Base-by-base conservation (phyloP, 805 yeast species). In the Metschnikowia matae region DNA sequence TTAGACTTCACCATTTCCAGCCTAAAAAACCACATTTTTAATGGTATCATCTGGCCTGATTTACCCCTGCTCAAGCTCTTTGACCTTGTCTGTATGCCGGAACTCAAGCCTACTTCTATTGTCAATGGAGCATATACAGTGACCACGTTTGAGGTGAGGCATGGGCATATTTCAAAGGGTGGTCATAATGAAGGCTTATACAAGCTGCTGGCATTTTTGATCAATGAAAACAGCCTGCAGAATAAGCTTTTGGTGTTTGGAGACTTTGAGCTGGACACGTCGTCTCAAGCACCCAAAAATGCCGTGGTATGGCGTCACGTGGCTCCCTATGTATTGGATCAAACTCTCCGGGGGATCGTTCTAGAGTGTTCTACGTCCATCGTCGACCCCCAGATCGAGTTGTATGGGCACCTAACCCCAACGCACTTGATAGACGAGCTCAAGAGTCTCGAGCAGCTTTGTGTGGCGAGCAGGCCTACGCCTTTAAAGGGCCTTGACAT, bases 401-500 rank as follows among this genome's bases (percentile, higher is more conserved):
- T 89, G 23, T 90, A 81, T 63, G 97, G 97, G 2, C 97, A 90
- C 67, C 62, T 90, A 66, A 83, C 86, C 11, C 96, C 97, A 3
- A 58, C 64, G 2, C 77, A 78, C 56, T 65, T 90, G 29, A 74
- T 87, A 11, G 61, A 68, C 5, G 96, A 89, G 60, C 68, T 91
- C 23, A 44, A 46, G 14, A 54, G 50, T 26, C 59, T 73, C 6
- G 54, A 58, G 29, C 11, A 39, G 23, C 40, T 54, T 8, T 45
- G 62, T 15, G 41, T 41, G 2, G 46, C 34, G 2, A 26, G 20
- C 20, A 15, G 41, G 17, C 26, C 20, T 21, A 53, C 59, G 11
- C 55, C 49, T 14, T 49, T 80, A 2, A 68, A 83, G 35, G 52
- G 62, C 26, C 61, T 82, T 13, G 70, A 77, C 40, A 67, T 82